Base-by-base conservation (phyloP, 2,329 filamentous ascomycete genomes). In the Trichoderma citrinoviride region DNA sequence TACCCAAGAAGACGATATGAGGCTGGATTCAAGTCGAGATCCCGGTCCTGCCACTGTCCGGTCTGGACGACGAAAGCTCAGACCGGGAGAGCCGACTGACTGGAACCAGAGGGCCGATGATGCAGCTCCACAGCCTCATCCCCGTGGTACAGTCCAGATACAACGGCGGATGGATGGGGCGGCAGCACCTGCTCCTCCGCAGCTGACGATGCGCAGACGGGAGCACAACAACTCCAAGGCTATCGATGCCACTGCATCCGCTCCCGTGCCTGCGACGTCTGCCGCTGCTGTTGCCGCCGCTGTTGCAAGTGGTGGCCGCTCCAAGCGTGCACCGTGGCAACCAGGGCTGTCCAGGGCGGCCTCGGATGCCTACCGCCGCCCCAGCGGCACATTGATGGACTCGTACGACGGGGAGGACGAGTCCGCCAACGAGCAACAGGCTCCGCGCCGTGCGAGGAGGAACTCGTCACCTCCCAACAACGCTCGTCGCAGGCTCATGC, bases 11-110 rank as follows among this genome's bases (percentile, higher is more conserved):
- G 21, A 37, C 53, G 46, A 40, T 21, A 74, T 76, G 73, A 72
- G 73, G 72, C 72, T 73, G 67, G 70, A 71, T 68, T 72, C 71
- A 41, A 68, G 70, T 67, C 73, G 70, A 73, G 73, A 73, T 70
- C 69, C 68, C 62, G 72, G 70, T 64, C 65, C 71, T 67, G 72
- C 67, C 66, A 71, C 71, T 19, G 66, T 66, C 68, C 70, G 70
- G 66, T 64, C 70, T 65, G 69, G 70, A 67, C 73, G 72, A 63
- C 70, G 70, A 62, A 74, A 70, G 69, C 69, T 70, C 57, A 67
- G 61, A 40, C 49, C 71, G 23, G 64, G 64, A 67, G 68, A 65
- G 27, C 25, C 61, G n/a, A 57, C 50, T 44, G 54, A 67, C 57
- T 67, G 67, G 69, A 61, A 60, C 27, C 66, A 63, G 21, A 57